Evolutionary conservation across 164 flowering plant species (phyloP), one percentile per base, ranked within the genome.

Genomic region (Tinospora cordifolia): DNA sequence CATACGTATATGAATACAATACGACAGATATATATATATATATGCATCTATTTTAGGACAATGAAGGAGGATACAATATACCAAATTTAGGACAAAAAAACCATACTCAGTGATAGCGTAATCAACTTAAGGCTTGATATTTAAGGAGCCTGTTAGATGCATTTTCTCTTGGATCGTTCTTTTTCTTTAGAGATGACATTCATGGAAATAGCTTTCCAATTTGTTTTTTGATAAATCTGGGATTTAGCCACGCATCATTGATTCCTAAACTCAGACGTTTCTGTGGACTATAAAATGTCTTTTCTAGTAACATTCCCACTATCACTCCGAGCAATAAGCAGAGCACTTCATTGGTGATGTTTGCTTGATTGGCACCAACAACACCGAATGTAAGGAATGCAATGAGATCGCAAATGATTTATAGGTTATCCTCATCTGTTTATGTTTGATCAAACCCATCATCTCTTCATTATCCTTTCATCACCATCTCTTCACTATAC

Each of bases 261-360:
- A 92, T 92, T 92, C 21, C 99, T 98, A 83, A 81, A 94, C 75
- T 89, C 89, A 1, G 97, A 96, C 78, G 97, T 89, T 74, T 92
- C 99, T 69, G 92, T 80, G 24, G 97, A 95, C 77, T 85, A 90
- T 97, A 92, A 88, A 68, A 92, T 72, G 79, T 94, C 97, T 82
- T 94, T 98, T 76, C 97, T 84, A 14, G 82, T 47, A 68, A 92
- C 97, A 19, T 67, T 72, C 72, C 89, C 96, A 62, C 86, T 69
- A 94, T 97, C 99, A 89, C 97, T 84, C 13, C 97, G 92, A 76
- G 97, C 97, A 78, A 98, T 93, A 76, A 94, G 97, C 64, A 94
- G 77, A 66, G 97, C 93, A 49, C 85, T 81, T 94, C 99, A 75
- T 94, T 94, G 74, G 90, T 89, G 40, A 92, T 85, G 79, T 94